Base-by-base conservation (phyloP, 768 basidiomycete genomes). In the Phaeolepiota aurea region DNA sequence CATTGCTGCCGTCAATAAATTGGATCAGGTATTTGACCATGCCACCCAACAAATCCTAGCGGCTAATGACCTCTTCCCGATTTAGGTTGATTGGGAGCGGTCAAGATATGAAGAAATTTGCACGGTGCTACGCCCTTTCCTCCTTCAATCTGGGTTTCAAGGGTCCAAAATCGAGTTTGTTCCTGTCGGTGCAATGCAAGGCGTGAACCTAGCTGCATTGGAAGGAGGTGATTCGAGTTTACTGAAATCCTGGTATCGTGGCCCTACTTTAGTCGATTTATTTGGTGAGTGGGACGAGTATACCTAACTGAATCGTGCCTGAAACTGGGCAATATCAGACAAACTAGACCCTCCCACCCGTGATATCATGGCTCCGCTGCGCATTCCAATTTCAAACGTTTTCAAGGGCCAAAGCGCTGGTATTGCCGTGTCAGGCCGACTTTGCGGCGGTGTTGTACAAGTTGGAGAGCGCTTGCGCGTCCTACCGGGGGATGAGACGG, bases 301-400 rank as follows among this genome's bases (percentile, higher is more conserved):
- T 3, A n/a, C 21, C 1, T n/a, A 20, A 14, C 11, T 31, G n/a
- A 32, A 25, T 38, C 37, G 1, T 40, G 19, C 13, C 19, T 42
- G 18, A 7, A 28, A 28, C n/a, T n/a, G n/a, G n/a, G n/a, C 28
- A 10, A 5, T 44, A 20, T 40, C 32, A 91, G 92, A 96, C 62
- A 63, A 72, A 44, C 61, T 96, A 31, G 85, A 87, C 44, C 87
- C 91, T 0, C 93, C 93, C 0, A 53, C 64, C 5, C 72, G 93
- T 34, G 83, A 91, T 39, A 79, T 93, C 35, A 68, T 71, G 2
- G 71, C 78, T 0, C 82, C 93, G 0, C 59, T 94, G 16, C 77
- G 96, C 25, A 70, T 97, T 33, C 96, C 96, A 0, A 76, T 98
- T 15, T 86, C 91, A 10, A 98, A 99, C 56, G 88, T 98, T 3